Conservation (phyloP, 306 rosid genomes). For the Malus domestica region DNA sequence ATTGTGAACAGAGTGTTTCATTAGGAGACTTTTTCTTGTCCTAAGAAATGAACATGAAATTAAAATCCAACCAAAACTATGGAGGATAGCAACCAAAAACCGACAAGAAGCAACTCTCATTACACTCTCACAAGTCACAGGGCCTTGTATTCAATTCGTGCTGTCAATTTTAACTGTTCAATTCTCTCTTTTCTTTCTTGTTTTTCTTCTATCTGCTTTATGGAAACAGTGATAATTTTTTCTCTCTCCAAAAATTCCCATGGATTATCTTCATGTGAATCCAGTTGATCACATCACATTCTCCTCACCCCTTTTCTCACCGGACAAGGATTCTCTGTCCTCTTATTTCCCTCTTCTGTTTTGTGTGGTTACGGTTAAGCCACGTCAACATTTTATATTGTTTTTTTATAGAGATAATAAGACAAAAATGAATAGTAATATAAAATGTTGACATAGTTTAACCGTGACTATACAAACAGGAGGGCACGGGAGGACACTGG, state of each 20-base stretch:
- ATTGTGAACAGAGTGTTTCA: no score
- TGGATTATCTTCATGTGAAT: not conserved
- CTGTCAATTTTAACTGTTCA: conserved; percentile 8
- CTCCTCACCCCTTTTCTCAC: not conserved
- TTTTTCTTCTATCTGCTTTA: conserved; percentile 1
- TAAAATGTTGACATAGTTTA: no score
- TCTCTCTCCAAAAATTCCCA: not conserved
- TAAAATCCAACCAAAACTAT: not conserved
- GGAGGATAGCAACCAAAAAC: conserved; percentile 4
- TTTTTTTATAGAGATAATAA: no score
- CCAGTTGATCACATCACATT: not conserved
- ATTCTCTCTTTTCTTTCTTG: not conserved
- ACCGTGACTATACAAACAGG: no score
- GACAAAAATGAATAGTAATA: no score
- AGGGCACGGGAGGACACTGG: no score
- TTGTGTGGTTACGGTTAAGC: no score
- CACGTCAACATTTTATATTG: no score
- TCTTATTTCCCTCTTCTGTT: no score
- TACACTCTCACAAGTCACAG: not conserved
- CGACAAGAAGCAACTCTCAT: conserved; percentile 9
- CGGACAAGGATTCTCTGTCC: no score
- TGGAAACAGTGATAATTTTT: not conserved
- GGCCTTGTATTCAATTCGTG: not conserved
- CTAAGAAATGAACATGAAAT: not conserved
- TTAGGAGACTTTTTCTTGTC: not conserved